Evolutionary conservation across 2,329 filamentous ascomycete genomes (phyloP).

Genomic region (Calonectria leucothoes): DNA sequence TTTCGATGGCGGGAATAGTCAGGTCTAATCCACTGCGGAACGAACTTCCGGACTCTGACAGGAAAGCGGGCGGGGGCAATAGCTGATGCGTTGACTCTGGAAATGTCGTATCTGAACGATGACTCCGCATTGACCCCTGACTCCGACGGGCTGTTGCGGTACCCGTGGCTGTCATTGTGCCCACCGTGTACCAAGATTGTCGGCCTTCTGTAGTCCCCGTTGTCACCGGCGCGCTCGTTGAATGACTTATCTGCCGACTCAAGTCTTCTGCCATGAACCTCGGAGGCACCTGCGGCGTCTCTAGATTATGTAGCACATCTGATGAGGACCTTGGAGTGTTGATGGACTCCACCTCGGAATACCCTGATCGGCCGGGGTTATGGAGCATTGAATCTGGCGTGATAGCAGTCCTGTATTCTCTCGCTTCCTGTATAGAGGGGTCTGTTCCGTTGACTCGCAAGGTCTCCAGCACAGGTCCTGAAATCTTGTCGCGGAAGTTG

Average conservation of each 20-base stretch:
- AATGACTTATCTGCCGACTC: slow-evolving; percentile 32
- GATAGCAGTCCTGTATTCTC: slow-evolving; percentile 22
- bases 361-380: slow-evolving; percentile 30
- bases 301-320: slow-evolving; percentile 36
- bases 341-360: slow-evolving; percentile 41
- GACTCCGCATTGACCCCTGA: slow-evolving; percentile 38
- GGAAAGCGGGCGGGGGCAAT: slow-evolving; percentile 44
- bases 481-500: slow-evolving; percentile 48
- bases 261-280: slow-evolving; percentile 40
- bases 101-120: slow-evolving; percentile 41
- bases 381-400: slow-evolving; percentile 19
- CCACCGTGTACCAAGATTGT: slow-evolving; percentile 51
- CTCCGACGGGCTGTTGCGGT: slow-evolving; percentile 37
- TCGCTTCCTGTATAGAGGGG: slow-evolving; percentile 34
- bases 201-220: slow-evolving; percentile 36
- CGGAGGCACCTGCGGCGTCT: slow-evolving; percentile 38
- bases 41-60: slow-evolving; percentile 39
- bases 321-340: slow-evolving; percentile 41
- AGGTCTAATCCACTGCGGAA: slow-evolving; percentile 45
- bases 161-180: slow-evolving; percentile 33
- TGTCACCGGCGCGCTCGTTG: slow-evolving; percentile 32
- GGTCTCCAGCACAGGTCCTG: slow-evolving; percentile 44
- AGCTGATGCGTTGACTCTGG: slow-evolving; percentile 47
- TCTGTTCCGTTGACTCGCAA: slow-evolving; percentile 42
- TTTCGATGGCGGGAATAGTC: slow-evolving; percentile 43